phyloP scores from a whole-genome alignment of 352 stramenopile species.

The Phytophthora quininea region DNA sequence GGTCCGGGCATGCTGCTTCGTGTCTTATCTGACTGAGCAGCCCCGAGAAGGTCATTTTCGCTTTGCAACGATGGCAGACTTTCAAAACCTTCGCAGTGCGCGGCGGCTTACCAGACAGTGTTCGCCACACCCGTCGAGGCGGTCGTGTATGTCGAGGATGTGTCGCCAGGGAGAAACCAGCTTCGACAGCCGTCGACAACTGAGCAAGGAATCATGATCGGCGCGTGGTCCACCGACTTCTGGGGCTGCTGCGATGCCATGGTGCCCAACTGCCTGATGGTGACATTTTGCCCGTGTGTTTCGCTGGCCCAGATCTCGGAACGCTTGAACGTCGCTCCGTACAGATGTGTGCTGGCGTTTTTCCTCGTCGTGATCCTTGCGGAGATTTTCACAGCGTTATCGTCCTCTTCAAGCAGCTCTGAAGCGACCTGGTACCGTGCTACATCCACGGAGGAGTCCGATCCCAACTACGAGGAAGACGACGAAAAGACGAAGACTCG shows the following conservation, averaged over 20 bases:
- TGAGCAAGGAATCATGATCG: constrained; percentile 28
- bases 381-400: constrained; percentile 17
- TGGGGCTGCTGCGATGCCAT: constrained; percentile 47
- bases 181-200: neutral
- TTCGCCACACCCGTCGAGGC: neutral
- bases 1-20: no score
- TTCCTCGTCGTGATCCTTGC: constrained; percentile 39
- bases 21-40: no score
- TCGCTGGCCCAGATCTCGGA: constrained; percentile 55
- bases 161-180: no score
- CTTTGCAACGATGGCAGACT: no score
- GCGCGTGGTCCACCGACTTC: constrained; percentile 37
- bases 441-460: neutral
- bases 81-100: no score
- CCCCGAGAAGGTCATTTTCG: no score
- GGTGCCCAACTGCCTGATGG: constrained; percentile 56
- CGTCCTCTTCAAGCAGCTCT: constrained; percentile 8
- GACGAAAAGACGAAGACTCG: no score
- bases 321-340: constrained; percentile 42
- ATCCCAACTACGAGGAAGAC: no score
- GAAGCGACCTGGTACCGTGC: constrained; percentile 1
- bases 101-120: no score
- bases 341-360: constrained; percentile 29
- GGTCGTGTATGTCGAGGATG: no score
- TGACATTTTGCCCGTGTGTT: constrained; percentile 56